Base-by-base conservation (phyloP, 345 rosid genomes). In the Dipteronia dyeriana region DNA sequence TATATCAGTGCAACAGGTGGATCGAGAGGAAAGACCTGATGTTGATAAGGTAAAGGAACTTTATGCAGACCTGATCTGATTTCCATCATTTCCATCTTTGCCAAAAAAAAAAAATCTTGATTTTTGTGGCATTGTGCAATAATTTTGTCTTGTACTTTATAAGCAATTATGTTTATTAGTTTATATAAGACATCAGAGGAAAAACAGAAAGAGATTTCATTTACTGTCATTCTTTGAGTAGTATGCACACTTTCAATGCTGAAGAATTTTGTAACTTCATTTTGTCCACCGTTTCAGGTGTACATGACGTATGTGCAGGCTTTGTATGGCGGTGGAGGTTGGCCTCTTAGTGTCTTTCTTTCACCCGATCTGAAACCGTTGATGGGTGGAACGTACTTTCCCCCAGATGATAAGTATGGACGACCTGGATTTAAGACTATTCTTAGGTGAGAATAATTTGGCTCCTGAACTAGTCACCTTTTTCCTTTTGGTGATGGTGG, bases 371-470 rank as follows among this genome's bases (percentile, higher is more conserved):
- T 95, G 76, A 95, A 93, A 83, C 99, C 99, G 10, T 80, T 93
- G 74, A 91, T 95, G 98, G 97, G 99, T 69, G 99, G 98, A 83
- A 95, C 97, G 75, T 95, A 93, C 87, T 95, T 95, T 57, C 98
- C 98, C 49, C 97, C 98, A 0, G 87, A 93, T 79, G 96, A 93
- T 85, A 91, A 90, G 56, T 87, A 90, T 76, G 98, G 97, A 78
- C 87, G 94, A 77, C 98, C 98, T 8, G 99, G 99, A 54, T 93
- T 95, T 85, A 95, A 92, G 87, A 91, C 97, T 72, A 82, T 92
- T 73, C 89, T 93, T 11, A 93, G 85, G 94, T 93, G 75, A 66
- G 77, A 19, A 66, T 41, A 59, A 2, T 20, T 12, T 74, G 49
- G 47, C 59, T 60, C 29, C 13, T 23, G 12, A 5, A 7, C 56